phyloP scores from a whole-genome alignment of 177 flowering plant genomes.

The Vitis hybrid region DNA sequence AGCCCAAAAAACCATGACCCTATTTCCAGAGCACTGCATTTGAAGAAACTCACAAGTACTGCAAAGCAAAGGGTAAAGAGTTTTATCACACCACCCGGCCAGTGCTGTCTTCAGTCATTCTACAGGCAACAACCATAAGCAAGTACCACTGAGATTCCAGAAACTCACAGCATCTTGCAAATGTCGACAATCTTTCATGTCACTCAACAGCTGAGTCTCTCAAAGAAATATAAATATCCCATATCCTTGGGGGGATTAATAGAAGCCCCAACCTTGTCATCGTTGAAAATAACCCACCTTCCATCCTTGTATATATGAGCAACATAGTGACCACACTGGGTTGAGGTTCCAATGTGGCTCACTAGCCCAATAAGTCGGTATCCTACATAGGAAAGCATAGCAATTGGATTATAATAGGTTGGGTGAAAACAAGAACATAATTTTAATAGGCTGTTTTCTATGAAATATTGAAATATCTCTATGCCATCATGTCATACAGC shows the following conservation, averaged over 20 bases:
- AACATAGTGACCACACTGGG: conserved; percentile 97
- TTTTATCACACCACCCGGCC: too few species aligned
- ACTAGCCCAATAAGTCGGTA: conserved; percentile 86
- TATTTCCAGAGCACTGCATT: neutral
- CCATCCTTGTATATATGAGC: conserved; percentile 92
- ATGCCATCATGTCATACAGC: too few species aligned
- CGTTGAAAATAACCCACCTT: conserved; percentile 93
- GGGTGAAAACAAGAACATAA: neutral
- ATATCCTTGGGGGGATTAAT: conserved; percentile 88
- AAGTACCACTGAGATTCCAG: too few species aligned
- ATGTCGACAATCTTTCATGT: neutral
- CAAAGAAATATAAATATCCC: conserved; percentile 95
- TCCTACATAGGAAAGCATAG: conserved; percentile 43
- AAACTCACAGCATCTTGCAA: too few species aligned
- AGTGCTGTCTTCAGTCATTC: too few species aligned
- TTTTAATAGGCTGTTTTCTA: neutral
- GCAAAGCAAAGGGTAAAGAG: neutral
- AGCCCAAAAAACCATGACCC: too few species aligned
- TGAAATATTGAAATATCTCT: too few species aligned
- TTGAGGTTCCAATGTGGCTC: conserved; percentile 98
- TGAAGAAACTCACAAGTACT: neutral
- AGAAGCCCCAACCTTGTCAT: conserved; percentile 87
- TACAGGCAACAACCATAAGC: too few species aligned
- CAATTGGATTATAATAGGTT: neutral
- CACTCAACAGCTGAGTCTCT: conserved; percentile 55